Evolutionary conservation across 208 protist species (phyloP), one percentile per base, ranked within the genome.

Genomic region (Leishmania lainsoni): DNA sequence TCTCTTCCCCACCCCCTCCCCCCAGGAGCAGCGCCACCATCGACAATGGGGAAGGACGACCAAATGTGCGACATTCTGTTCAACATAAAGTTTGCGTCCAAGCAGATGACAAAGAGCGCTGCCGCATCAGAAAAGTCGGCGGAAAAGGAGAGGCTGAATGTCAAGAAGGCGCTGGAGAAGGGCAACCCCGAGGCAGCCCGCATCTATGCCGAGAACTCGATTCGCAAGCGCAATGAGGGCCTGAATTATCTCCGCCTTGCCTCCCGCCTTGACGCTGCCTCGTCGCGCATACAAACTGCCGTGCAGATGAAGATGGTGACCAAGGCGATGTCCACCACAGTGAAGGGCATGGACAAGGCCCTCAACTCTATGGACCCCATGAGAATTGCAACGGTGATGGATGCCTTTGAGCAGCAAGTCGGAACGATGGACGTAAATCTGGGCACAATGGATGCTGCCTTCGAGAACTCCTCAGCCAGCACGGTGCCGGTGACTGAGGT

Each of bases 121-220:
- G 86, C 89, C 42, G 93, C 93, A 65, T 89, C 92, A 26, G 96
- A 99, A 78, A 97, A 98, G 85, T 93, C 93, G 56, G 94, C 93
- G 80, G 97, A 99, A 85, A 98, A 98, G 86, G 89, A 93, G 74
- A 99, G 98, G 81, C 66, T 93, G 42, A 98, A 98, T 68, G 87
- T 99, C 17, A 99, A 99, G 81, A 95, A 92, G 86, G 96, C 98
- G 17, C 97, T 99, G 42, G 96, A 99, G 85, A 98, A 99, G 87
- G 97, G 97, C 63, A 99, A 99, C 92, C 89, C 93, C 5, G 98
- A 99, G 69, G 98, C 98, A 3, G 99, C 99, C n/a, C 93, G 98
- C 75, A 99, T 99, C 70, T 99, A 99, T 91, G 98, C 99, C 16
- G 93, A 99, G 87, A 99, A 99, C 81, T 93, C 98, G 1, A 99